phyloP scores from a whole-genome alignment of 176 grass and related monocot genomes.

The Melocanna baccifera region DNA sequence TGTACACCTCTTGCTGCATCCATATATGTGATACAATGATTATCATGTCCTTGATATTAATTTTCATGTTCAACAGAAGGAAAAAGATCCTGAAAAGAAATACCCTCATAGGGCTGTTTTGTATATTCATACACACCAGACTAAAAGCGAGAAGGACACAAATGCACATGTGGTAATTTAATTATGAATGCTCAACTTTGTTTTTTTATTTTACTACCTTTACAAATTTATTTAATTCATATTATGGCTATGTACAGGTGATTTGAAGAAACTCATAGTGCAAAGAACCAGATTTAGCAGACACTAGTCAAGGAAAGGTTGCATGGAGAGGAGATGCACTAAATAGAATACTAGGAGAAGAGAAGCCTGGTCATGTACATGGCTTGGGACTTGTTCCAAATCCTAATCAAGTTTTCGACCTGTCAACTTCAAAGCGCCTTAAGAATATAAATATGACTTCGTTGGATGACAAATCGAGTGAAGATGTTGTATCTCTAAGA shows the following conservation, averaged over 20 bases:
- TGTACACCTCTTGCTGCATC: no score
- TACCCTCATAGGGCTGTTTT: background rate
- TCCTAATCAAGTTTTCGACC: background rate
- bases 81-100: background rate
- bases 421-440: background rate
- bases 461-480: background rate
- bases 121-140: background rate
- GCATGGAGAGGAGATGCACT: constrained; percentile 26
- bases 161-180: background rate
- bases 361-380: background rate
- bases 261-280: background rate
- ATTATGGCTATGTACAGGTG: background rate
- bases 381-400: background rate
- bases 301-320: background rate
- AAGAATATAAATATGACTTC: background rate
- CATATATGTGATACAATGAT: no score
- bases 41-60: no score
- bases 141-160: background rate
- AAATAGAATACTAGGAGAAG: constrained; percentile 1
- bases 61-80: background rate
- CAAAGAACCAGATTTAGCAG: background rate
- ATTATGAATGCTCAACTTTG: background rate
- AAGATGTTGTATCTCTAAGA: background rate
- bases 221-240: background rate
- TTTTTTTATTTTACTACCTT: background rate